These are phyloP conservation scores for Fusarium coicis DNA, from an alignment of 2,329 filamentous ascomycete genomes.

Conservation along the genomic window DNA sequence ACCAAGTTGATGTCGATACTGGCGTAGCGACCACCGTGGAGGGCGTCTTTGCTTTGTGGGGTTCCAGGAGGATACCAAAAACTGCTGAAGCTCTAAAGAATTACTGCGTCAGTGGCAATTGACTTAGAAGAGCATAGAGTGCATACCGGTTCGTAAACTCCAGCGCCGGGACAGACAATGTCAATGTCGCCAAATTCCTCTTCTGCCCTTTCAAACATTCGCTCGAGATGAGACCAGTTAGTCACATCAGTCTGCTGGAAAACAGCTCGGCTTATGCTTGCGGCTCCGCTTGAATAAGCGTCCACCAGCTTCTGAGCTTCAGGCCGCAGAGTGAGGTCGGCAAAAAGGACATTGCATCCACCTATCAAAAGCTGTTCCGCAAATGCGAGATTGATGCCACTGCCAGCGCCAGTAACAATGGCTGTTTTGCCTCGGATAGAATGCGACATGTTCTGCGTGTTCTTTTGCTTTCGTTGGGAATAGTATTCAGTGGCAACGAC, in stretches of 20 bases:
- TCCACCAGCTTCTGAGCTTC: background rate
- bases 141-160: background rate
- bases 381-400: background rate
- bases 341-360: background rate
- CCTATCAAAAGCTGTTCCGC: background rate
- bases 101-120: background rate
- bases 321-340: background rate
- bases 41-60: background rate
- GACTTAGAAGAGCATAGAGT: fast-evolving
- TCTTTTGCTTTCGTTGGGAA: background rate
- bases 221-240: background rate
- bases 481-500: background rate
- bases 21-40: background rate
- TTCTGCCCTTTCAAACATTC: background rate
- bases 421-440: background rate
- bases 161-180: background rate
- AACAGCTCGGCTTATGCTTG: background rate
- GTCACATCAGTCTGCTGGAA: background rate
- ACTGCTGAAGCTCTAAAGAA: background rate
- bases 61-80: background rate
- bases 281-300: background rate
- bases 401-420: background rate
- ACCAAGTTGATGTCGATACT: background rate
- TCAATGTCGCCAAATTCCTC: background rate
- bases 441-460: background rate